A percentile compares a stretch with the other conserved stretches of the same genome.
Evolutionary conservation across 345 rosid species (phyloP).

Genomic region (Lepidium aucheri): DNA sequence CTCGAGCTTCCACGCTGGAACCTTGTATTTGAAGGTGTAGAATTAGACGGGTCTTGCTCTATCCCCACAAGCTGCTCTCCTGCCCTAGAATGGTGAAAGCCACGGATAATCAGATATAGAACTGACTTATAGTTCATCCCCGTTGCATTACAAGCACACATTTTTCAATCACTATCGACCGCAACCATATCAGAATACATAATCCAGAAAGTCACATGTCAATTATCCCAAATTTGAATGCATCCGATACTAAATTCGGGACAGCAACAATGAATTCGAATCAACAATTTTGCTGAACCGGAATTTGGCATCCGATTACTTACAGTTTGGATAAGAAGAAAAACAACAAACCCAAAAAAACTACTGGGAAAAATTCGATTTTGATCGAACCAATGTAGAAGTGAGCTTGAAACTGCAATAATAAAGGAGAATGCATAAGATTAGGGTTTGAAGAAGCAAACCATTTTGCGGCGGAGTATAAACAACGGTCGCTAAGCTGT

Average conservation of each 20-base stretch:
- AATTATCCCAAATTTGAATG: background rate
- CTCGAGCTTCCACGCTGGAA: constrained; percentile 98
- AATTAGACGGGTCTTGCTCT: constrained; percentile 82
- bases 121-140: background rate
- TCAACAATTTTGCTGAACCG: background rate
- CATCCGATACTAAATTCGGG: background rate
- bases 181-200: background rate
- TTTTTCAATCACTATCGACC: background rate
- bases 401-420: constrained; percentile 1
- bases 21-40: constrained; percentile 85
- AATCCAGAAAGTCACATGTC: background rate
- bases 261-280: background rate
- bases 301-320: background rate
- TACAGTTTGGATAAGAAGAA: background rate
- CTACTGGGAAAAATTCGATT: background rate
- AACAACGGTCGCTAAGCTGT: constrained; percentile 82
- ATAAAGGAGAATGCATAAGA: background rate
- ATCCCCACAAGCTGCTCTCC: constrained; percentile 91
- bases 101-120: background rate
- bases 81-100: constrained; percentile 46
- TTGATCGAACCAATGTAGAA: background rate
- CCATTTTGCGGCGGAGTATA: constrained; percentile 91
- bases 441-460: constrained; percentile 46
- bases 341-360: background rate
- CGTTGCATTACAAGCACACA: constrained; percentile 1